These are phyloP conservation scores for Eimeria falciformis DNA, from an alignment of 169 alveolate genomes.

Conservation along the genomic window DNA sequence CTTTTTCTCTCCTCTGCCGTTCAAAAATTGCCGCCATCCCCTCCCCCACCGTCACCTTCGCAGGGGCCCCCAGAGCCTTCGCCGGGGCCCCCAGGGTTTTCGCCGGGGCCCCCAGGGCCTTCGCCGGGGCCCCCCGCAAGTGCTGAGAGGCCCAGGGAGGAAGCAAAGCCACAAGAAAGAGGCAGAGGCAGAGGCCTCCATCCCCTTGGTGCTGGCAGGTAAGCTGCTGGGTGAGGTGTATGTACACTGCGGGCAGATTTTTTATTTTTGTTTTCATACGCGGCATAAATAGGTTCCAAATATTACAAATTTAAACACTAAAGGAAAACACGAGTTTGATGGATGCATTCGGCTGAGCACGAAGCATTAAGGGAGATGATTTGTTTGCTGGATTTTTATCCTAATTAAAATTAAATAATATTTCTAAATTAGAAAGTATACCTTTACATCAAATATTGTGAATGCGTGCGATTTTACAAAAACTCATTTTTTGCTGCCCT, in stretches of 20 bases:
- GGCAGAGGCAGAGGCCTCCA: conserved; percentile 65
- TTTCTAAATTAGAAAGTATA: no score
- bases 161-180: neutral
- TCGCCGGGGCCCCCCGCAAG: neutral
- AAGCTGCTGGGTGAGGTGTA: neutral
- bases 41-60: neutral
- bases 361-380: no score
- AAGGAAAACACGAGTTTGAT: no score
- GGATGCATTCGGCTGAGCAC: no score
- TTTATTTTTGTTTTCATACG: no score
- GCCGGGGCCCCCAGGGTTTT: neutral
- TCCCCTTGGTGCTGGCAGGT: conserved; percentile 50
- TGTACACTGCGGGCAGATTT: no score
- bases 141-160: neutral
- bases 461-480: neutral
- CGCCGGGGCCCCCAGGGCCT: neutral
- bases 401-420: no score
- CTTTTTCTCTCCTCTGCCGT: conserved; percentile 18
- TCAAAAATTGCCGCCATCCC: conserved; percentile 1
- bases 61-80: neutral
- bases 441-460: no score
- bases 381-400: no score
- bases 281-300: no score
- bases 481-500: neutral
- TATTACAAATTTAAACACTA: no score